These are phyloP conservation scores for Cotoneaster glaucophyllus DNA, from an alignment of 306 rosid genomes.

Conservation along the genomic window DNA sequence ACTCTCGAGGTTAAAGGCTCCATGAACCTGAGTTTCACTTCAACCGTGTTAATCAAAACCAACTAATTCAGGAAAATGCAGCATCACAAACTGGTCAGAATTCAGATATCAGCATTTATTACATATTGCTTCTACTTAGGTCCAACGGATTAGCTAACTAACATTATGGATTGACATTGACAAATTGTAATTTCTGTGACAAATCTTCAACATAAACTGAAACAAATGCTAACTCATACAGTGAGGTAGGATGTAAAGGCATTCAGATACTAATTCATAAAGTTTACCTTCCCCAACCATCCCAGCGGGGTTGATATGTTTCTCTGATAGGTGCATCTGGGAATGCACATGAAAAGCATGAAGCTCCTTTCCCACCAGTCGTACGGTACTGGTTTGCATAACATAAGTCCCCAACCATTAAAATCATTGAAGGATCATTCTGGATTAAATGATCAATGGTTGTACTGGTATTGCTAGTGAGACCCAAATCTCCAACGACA, in stretches of 20 bases:
- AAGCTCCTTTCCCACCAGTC: slow-evolving; percentile 86
- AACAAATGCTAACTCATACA: too few species aligned
- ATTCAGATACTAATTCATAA: not conserved
- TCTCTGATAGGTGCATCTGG: slow-evolving; percentile 88
- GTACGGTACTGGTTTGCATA: slow-evolving; percentile 85
- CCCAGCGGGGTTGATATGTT: slow-evolving; percentile 96
- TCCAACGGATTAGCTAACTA: too few species aligned
- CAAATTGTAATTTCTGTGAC: not conserved
- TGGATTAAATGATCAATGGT: slow-evolving; percentile 65
- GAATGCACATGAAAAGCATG: slow-evolving; percentile 74
- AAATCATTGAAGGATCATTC: slow-evolving; percentile 83
- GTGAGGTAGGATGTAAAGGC: not conserved
- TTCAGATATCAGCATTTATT: not conserved
- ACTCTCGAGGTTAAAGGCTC: slow-evolving; percentile 63
- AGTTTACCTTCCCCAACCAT: slow-evolving; percentile 93
- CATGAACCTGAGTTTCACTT: slow-evolving; percentile 60
- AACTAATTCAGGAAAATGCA: not conserved
- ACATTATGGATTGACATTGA: not conserved
- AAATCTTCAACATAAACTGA: too few species aligned
- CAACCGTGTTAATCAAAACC: not conserved
- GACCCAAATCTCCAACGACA: slow-evolving; percentile 87
- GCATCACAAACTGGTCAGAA: not conserved
- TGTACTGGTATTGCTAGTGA: slow-evolving; percentile 70
- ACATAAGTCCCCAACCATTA: slow-evolving; percentile 71
- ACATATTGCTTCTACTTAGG: too few species aligned